Percentiles rank a stretch among this genome's conserved stretches.
Evolutionary conservation across 768 basidiomycete species (phyloP).

Genomic region (Hygrophoropsis aurantiaca): DNA sequence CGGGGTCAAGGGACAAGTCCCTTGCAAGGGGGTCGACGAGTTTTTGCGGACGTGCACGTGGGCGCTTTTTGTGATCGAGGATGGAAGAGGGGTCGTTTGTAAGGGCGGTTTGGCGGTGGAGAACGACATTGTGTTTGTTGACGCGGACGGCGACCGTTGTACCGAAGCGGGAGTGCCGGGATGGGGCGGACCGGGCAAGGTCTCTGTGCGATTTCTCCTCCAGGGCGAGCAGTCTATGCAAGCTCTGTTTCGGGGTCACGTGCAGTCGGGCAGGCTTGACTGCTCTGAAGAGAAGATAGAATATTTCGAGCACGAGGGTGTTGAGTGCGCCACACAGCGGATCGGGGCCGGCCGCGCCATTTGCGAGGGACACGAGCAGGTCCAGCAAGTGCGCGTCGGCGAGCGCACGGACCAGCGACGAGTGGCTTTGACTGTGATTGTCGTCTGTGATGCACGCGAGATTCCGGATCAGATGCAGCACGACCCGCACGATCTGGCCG

Average conservation of each 20-base stretch:
- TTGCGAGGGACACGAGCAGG: constrained; percentile 82
- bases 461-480: constrained; percentile 89
- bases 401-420: constrained; percentile 68
- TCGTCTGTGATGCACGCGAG: constrained; percentile 91
- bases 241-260: constrained; percentile 58
- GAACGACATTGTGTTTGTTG: constrained; percentile 53
- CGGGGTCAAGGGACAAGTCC: no score
- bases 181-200: constrained; percentile 53
- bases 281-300: constrained; percentile 87
- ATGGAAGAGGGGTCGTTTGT: constrained; percentile 64
- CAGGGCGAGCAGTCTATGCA: constrained; percentile 73
- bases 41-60: constrained; percentile 56
- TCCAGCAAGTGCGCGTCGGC: constrained; percentile 72
- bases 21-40: no score
- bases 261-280: constrained; percentile 62
- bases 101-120: constrained; percentile 86
- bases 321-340: constrained; percentile 85
- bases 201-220: constrained; percentile 70
- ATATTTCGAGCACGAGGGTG: constrained; percentile 87
- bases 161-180: constrained; percentile 94
- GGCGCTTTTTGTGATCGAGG: constrained; percentile 69
- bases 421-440: constrained; percentile 78
- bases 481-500: constrained; percentile 81
- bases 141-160: constrained; percentile 86
- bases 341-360: constrained; percentile 72